These are phyloP conservation scores for Thermomucor indicae-seudaticae DNA, from an alignment of 371 early-diverging fungal genomes.

Conservation along the genomic window DNA sequence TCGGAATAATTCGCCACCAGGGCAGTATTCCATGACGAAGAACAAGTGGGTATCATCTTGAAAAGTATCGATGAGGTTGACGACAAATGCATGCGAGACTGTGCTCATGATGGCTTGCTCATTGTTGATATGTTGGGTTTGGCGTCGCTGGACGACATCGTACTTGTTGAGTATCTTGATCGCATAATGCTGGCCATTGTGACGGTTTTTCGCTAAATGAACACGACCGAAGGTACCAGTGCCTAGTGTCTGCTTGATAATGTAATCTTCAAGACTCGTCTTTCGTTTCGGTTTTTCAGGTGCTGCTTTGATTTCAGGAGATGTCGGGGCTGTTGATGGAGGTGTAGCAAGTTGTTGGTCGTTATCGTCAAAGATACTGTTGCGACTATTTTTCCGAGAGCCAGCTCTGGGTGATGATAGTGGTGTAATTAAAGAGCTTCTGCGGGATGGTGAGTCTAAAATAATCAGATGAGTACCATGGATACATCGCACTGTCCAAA, in stretches of 20 bases:
- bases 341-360: neutral
- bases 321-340: constrained; percentile 5
- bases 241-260: constrained; percentile 57
- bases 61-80: constrained; percentile 84
- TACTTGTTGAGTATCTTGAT: constrained; percentile 91
- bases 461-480: too few relatives aligned
- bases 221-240: constrained; percentile 72
- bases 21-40: constrained; percentile 96
- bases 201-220: constrained; percentile 51
- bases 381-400: too few relatives aligned
- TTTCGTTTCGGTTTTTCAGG: constrained; percentile 13
- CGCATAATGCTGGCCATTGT: constrained; percentile 63
- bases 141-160: constrained; percentile 91
- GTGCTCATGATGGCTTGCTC: constrained; percentile 89
- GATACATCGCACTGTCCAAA: too few relatives aligned
- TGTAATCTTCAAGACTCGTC: constrained; percentile 24
- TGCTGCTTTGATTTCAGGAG: constrained; percentile 8
- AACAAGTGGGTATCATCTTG: constrained; percentile 87
- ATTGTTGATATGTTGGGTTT: constrained; percentile 88
- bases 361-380: too few relatives aligned
- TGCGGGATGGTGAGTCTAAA: too few relatives aligned
- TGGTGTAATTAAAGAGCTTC: neutral
- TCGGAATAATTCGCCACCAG: constrained; percentile 96
- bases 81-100: constrained; percentile 90
- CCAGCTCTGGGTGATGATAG: neutral